Conservation (phyloP, 768 basidiomycete species). For the Lepiota venenata region DNA sequence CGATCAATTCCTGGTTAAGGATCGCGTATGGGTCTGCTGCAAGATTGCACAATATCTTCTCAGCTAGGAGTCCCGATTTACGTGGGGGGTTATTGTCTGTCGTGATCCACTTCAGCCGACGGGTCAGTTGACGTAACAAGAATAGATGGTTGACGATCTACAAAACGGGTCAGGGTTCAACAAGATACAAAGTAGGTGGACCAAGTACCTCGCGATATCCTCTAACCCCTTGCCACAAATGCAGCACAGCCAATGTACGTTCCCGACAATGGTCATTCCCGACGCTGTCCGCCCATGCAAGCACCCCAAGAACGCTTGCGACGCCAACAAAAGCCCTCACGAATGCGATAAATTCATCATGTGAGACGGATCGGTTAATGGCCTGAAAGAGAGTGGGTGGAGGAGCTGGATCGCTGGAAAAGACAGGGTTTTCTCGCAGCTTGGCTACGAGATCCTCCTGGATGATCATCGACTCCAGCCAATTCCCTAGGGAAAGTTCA, state of each 20-base stretch:
- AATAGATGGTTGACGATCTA: constrained; percentile 76
- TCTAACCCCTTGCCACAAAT: constrained; percentile 62
- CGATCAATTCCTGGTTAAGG: constrained; percentile 54
- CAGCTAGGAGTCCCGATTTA: constrained; percentile 62
- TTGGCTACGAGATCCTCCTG: constrained; percentile 48
- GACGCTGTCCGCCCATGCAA: constrained; percentile 79
- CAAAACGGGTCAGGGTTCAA: constrained; percentile 12
- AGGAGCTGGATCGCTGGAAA: constrained; percentile 24
- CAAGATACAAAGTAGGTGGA: background rate
- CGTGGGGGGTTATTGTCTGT: constrained; percentile 58
- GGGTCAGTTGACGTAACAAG: constrained; percentile 66
- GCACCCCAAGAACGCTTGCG: constrained; percentile 62
- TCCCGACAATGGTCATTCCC: constrained; percentile 63
- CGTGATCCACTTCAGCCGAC: constrained; percentile 72
- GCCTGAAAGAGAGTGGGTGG: constrained; percentile 37
- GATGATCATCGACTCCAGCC: constrained; percentile 67
- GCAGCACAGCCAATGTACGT: constrained; percentile 56
- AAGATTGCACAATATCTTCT: constrained; percentile 62
- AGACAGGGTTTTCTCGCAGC: constrained; percentile 38
- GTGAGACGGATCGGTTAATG: constrained; percentile 26
- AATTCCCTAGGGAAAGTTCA: constrained; percentile 69
- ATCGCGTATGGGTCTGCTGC: constrained; percentile 58
- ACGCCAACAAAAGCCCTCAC: constrained; percentile 68
- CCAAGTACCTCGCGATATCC: constrained; percentile 68
- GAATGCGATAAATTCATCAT: constrained; percentile 61